Evolutionary conservation across 768 basidiomycete genomes (phyloP).

Genomic region (Obba rivulosa): DNA sequence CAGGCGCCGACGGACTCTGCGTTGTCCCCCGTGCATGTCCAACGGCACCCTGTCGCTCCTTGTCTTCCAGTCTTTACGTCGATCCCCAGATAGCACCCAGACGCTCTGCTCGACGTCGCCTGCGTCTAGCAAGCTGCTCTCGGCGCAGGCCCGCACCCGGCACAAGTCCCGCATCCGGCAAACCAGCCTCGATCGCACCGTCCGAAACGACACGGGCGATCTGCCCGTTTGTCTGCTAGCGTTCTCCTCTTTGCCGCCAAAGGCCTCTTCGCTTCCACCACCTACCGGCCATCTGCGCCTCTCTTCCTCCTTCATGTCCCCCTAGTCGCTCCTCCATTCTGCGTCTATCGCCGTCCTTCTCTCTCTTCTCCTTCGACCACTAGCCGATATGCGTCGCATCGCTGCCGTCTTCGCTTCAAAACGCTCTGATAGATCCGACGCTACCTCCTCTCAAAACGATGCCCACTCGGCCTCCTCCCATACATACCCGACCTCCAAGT

Average conservation of each 20-base stretch:
- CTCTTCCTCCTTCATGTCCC: slow-evolving; percentile 4
- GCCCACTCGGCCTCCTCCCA: slow-evolving; percentile 11
- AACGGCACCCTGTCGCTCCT: no score
- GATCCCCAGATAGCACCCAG: no score
- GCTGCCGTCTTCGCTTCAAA: slow-evolving; percentile 46
- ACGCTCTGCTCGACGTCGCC: no score
- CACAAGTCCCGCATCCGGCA: no score
- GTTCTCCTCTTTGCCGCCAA: background rate
- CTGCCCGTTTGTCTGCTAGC: slow-evolving; percentile 6
- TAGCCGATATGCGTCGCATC: slow-evolving; percentile 25
- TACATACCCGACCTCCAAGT: slow-evolving; percentile 4
- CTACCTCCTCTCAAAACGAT: slow-evolving; percentile 16
- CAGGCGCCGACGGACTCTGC: no score
- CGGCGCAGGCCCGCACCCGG: no score
- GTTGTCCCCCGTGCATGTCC: no score
- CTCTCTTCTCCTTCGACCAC: slow-evolving; percentile 1
- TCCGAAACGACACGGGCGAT: background rate
- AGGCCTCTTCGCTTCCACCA: background rate
- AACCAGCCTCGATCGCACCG: no score
- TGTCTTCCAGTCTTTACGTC: no score
- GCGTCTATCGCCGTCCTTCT: background rate
- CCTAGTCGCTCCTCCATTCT: slow-evolving; percentile 7
- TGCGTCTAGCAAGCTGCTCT: no score
- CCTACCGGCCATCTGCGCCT: background rate
- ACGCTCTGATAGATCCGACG: slow-evolving; percentile 37